phyloP scores from a whole-genome alignment of 2,329 filamentous ascomycete genomes.

The Chaetoscypha palmicola region DNA sequence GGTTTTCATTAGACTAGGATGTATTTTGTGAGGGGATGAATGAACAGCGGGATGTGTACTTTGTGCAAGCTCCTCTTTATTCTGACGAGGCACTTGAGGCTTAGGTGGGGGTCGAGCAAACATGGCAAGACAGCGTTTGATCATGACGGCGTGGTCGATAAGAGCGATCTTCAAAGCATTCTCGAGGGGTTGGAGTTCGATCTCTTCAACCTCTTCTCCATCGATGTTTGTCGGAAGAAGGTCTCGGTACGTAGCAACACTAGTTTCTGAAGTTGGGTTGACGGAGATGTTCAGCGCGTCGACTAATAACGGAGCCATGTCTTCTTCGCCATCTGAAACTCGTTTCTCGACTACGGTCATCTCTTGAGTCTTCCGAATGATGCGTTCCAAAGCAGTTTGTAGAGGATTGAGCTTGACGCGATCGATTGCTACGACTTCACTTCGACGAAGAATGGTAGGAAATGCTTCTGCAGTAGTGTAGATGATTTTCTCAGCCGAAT shows the following conservation, averaged over 20 bases:
- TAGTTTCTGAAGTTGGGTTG: slow-evolving; percentile 65
- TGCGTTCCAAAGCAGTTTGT: slow-evolving; percentile 85
- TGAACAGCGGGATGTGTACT: slow-evolving; percentile 37
- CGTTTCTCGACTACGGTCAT: slow-evolving; percentile 69
- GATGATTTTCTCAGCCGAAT: slow-evolving; percentile 75
- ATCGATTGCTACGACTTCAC: slow-evolving; percentile 68
- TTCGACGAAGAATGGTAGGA: slow-evolving; percentile 82
- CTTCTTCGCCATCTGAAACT: slow-evolving; percentile 64
- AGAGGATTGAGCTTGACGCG: slow-evolving; percentile 60
- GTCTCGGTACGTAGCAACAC: slow-evolving; percentile 69
- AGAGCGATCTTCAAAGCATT: slow-evolving; percentile 78
- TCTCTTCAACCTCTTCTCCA: slow-evolving; percentile 39
- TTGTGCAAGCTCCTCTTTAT: slow-evolving; percentile 53
- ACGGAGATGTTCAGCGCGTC: slow-evolving; percentile 74
- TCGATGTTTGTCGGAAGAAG: slow-evolving; percentile 52
- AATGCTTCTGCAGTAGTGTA: slow-evolving; percentile 81
- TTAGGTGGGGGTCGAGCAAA: slow-evolving; percentile 53
- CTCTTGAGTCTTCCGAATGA: slow-evolving; percentile 84
- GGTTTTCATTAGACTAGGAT: slow-evolving; percentile 4
- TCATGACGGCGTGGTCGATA: slow-evolving; percentile 80
- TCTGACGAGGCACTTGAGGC: slow-evolving; percentile 46
- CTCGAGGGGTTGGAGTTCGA: slow-evolving; percentile 54
- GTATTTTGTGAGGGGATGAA: slow-evolving; percentile 5
- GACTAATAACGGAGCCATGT: slow-evolving; percentile 59
- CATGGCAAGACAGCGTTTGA: slow-evolving; percentile 71